A percentile compares a stretch with the other conserved stretches of the same genome.
Conservation (phyloP, 2,329 filamentous ascomycete genomes). For the Boeremia lycopersici region DNA sequence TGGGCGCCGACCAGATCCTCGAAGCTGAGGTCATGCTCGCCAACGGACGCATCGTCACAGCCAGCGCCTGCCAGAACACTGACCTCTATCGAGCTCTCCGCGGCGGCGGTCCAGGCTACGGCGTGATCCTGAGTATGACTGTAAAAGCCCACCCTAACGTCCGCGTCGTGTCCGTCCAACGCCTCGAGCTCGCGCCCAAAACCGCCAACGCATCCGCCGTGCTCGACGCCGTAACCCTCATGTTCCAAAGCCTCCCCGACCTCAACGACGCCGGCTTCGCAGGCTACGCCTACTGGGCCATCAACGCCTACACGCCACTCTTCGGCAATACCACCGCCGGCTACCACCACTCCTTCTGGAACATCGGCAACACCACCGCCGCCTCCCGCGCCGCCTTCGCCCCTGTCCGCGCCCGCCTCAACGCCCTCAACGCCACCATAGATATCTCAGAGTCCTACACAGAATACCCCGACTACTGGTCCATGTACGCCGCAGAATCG, state of each 20-base stretch:
- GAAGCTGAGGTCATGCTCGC: conserved; percentile 45
- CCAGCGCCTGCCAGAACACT: conserved; percentile 32
- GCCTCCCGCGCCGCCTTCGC: background rate
- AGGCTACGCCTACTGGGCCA: conserved; percentile 2
- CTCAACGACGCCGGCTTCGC: conserved; percentile 1
- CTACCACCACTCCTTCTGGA: conserved; percentile 3
- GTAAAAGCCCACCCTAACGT: conserved; percentile 14
- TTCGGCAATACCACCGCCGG: background rate
- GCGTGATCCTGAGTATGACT: conserved; percentile 40
- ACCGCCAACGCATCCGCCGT: background rate
- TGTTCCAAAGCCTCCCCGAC: conserved; percentile 3
- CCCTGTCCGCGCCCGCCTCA: background rate
- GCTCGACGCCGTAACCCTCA: background rate
- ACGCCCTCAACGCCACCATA: background rate
- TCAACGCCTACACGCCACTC: background rate
- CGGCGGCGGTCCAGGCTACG: conserved; percentile 51
- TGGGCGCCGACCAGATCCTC: conserved; percentile 46
- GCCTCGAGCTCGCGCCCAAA: background rate
- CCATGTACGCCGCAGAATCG: background rate
- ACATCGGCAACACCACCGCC: background rate
- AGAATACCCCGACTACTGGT: conserved; percentile 1
- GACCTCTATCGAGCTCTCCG: conserved; percentile 51
- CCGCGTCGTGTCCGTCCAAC: background rate
- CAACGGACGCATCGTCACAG: conserved; percentile 15
- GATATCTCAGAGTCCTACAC: background rate